A percentile compares a stretch with the other conserved stretches of the same genome.
Evolutionary conservation across 1,139 yeast genomes (phyloP).

Genomic region (Protomyces gravidus): DNA sequence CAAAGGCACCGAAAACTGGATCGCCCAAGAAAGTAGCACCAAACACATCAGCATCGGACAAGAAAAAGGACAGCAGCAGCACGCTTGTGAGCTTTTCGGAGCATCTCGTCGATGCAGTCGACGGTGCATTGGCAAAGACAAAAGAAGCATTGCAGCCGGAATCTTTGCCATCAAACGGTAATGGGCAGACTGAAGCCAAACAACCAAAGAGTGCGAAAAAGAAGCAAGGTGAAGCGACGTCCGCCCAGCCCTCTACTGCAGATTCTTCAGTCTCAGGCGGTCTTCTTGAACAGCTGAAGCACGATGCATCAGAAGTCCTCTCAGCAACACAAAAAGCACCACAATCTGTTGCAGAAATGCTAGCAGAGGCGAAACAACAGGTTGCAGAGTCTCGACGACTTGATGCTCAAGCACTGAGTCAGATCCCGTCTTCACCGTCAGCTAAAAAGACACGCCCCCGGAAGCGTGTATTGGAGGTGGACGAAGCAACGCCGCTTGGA

Average conservation of each 20-base stretch:
- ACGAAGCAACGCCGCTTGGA: background rate
- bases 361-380: constrained; percentile 22
- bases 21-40: background rate
- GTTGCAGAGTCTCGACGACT: constrained; percentile 17
- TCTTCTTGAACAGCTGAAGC: background rate
- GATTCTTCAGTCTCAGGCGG: too few species aligned
- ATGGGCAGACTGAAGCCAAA: background rate
- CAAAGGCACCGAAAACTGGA: background rate
- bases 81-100: background rate
- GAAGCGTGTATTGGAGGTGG: constrained; percentile 17
- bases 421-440: background rate
- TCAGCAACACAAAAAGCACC: background rate
- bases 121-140: background rate
- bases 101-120: background rate
- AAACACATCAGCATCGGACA: background rate
- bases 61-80: background rate
- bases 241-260: too few species aligned
- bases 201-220: background rate
- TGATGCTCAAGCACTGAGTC: constrained; percentile 11
- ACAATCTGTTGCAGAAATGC: constrained; percentile 20
- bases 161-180: background rate
- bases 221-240: background rate
- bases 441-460: background rate
- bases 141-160: background rate
- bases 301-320: background rate